Evolutionary conservation across 371 early-diverging fungal species (phyloP).

Genomic region (Mortierella sp.): DNA sequence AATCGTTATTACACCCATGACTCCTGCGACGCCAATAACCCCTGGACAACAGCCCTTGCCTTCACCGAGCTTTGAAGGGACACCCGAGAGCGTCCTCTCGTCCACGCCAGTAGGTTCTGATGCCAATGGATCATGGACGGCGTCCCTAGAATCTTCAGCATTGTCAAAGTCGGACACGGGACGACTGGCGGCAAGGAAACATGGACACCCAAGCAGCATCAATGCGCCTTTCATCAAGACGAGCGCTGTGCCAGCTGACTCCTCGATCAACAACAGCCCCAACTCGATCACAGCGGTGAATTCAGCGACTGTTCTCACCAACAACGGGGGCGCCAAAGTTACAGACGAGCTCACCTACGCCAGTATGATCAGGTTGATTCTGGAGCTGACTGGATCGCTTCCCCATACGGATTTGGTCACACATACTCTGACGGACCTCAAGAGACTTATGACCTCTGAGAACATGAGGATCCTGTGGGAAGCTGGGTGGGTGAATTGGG

Average conservation of each 20-base stretch:
- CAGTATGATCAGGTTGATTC: constrained; percentile 54
- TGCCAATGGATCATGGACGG: neutral
- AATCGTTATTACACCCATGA: constrained; percentile 1
- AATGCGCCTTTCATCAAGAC: constrained; percentile 41
- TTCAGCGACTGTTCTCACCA: neutral
- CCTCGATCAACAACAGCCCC: constrained; percentile 24
- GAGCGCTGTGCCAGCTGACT: constrained; percentile 30
- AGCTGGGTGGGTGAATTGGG: constrained; percentile 60
- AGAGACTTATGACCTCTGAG: constrained; percentile 59
- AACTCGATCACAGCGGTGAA: neutral
- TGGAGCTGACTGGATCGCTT: constrained; percentile 55
- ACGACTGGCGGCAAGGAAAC: constrained; percentile 23
- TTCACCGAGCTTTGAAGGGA: neutral
- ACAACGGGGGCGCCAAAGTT: constrained; percentile 48
- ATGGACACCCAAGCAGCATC: constrained; percentile 23
- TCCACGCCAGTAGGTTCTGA: neutral
- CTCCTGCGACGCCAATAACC: neutral
- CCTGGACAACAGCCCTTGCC: neutral
- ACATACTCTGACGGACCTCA: constrained; percentile 58
- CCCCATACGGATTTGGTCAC: constrained; percentile 59
- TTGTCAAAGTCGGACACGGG: neutral
- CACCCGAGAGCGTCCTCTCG: constrained; percentile 10
- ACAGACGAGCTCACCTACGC: constrained; percentile 60
- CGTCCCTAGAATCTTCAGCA: neutral
- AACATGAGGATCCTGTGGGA: constrained; percentile 63